These are phyloP conservation scores for Zizania latifolia DNA, from an alignment of 176 grass and related monocot species.

Conservation along the genomic window DNA sequence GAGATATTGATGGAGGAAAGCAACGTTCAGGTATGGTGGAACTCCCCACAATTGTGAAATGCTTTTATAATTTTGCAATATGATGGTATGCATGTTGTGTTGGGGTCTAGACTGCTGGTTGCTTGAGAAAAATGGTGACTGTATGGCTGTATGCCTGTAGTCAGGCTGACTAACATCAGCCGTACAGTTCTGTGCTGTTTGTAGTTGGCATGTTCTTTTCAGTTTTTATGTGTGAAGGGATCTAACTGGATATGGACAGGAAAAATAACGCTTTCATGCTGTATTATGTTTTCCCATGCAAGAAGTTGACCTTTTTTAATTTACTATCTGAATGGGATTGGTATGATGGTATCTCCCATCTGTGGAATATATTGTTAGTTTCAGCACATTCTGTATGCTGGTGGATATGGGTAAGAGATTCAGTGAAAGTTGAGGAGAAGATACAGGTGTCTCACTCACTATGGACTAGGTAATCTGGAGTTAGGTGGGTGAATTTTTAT, in stretches of 20 bases:
- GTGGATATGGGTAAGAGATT: not conserved
- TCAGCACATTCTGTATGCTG: constrained; percentile 5
- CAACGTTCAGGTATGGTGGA: constrained; percentile 65
- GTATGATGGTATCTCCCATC: not conserved
- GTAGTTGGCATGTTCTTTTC: not conserved
- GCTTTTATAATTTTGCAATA: not conserved
- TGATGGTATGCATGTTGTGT: not conserved
- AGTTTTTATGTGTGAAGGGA: constrained; percentile 8
- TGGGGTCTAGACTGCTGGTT: not conserved
- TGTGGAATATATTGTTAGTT: not conserved
- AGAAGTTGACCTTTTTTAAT: too few species aligned
- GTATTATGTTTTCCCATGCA: constrained; percentile 11
- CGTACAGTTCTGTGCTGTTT: not conserved
- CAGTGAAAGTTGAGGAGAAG: not conserved
- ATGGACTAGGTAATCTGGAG: too few species aligned
- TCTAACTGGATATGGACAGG: too few species aligned
- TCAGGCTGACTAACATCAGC: not conserved
- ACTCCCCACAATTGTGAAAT: not conserved
- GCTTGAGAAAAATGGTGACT: not conserved
- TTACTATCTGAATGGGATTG: too few species aligned
- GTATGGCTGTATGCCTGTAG: not conserved
- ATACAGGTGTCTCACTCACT: not conserved
- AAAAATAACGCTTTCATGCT: too few species aligned
- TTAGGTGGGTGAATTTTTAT: not conserved
- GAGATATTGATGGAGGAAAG: constrained; percentile 86